These are phyloP conservation scores for Hirsutella minnesotensis DNA, from an alignment of 2,329 filamentous ascomycete genomes.

Conservation along the genomic window DNA sequence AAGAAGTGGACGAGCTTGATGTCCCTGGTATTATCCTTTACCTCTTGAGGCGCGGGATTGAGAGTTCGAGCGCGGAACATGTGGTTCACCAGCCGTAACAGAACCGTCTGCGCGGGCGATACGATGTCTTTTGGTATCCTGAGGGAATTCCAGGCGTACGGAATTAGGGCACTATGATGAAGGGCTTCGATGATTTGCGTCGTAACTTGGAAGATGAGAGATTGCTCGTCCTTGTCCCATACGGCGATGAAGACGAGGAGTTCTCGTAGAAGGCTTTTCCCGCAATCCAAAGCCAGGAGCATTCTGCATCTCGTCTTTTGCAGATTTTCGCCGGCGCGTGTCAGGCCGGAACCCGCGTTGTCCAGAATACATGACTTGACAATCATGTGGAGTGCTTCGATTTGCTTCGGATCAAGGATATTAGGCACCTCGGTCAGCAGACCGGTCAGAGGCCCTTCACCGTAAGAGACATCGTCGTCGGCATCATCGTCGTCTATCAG, in stretches of 20 bases:
- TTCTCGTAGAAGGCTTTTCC: slow-evolving; percentile 78
- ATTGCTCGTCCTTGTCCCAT: slow-evolving; percentile 89
- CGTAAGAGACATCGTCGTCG: slow-evolving; percentile 68
- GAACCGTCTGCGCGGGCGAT: slow-evolving; percentile 84
- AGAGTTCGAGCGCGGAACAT: slow-evolving; percentile 56
- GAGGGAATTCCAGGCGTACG: slow-evolving; percentile 85
- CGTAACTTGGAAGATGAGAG: slow-evolving; percentile 93
- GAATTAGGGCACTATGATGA: slow-evolving; percentile 77
- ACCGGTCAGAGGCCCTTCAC: slow-evolving; percentile 67
- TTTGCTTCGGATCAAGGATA: slow-evolving; percentile 87
- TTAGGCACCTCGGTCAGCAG: slow-evolving; percentile 88
- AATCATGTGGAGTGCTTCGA: slow-evolving; percentile 93
- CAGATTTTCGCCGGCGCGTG: slow-evolving; percentile 63
- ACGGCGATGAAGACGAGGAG: slow-evolving; percentile 93
- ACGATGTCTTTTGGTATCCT: slow-evolving; percentile 93
- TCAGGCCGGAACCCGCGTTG: slow-evolving; percentile 58
- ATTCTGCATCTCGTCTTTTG: slow-evolving; percentile 86
- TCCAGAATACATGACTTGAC: slow-evolving; percentile 91
- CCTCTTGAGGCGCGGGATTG: slow-evolving; percentile 30
- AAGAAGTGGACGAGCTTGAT: slow-evolving; percentile 71
- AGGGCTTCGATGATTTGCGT: slow-evolving; percentile 92
- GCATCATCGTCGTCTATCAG: slow-evolving; percentile 56
- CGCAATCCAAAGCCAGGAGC: slow-evolving; percentile 79
- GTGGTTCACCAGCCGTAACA: slow-evolving; percentile 81
- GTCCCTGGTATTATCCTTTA: slow-evolving; percentile 42